Percentiles rank a stretch among this genome's conserved stretches.
Evolutionary conservation across 768 basidiomycete genomes (phyloP).

Genomic region (Grammothele lineata): DNA sequence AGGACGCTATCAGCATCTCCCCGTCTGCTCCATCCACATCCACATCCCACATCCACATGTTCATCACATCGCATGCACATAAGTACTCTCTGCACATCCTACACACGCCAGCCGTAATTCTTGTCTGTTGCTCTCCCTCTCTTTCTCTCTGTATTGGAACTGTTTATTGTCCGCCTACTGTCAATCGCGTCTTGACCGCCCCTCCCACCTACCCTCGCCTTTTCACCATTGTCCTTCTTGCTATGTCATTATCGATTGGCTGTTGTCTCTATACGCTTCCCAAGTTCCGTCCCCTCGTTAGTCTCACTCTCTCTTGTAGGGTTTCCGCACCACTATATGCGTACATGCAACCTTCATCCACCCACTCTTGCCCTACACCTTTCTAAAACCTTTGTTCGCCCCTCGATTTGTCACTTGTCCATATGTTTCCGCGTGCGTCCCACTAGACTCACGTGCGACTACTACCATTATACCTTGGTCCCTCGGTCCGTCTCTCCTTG

Average conservation of each 20-base stretch:
- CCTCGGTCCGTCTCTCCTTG: no score
- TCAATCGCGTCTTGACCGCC: not conserved
- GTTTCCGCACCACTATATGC: no score
- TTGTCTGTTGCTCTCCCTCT: conserved; percentile 13
- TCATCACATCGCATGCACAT: not conserved
- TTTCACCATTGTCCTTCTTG: not conserved
- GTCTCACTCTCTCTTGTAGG: no score
- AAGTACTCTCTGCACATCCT: not conserved
- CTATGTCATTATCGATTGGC: conserved; percentile 8
- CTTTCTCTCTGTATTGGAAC: conserved; percentile 13
- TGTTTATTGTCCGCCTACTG: not conserved
- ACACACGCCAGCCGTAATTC: conserved; percentile 2
- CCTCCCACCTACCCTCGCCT: not conserved
- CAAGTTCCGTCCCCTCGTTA: no score
- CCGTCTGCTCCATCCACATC: not conserved
- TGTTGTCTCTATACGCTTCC: conserved; percentile 12
- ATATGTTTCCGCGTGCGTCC: no score
- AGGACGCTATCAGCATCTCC: conserved; percentile 11
- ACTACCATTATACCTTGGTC: no score
- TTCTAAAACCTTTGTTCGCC: no score
- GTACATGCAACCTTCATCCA: no score
- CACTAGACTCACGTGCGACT: no score
- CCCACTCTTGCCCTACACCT: no score
- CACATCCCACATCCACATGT: not conserved
- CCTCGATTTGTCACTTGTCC: no score